phyloP scores from a whole-genome alignment of 768 basidiomycete species.

The Auricularia cornea region DNA sequence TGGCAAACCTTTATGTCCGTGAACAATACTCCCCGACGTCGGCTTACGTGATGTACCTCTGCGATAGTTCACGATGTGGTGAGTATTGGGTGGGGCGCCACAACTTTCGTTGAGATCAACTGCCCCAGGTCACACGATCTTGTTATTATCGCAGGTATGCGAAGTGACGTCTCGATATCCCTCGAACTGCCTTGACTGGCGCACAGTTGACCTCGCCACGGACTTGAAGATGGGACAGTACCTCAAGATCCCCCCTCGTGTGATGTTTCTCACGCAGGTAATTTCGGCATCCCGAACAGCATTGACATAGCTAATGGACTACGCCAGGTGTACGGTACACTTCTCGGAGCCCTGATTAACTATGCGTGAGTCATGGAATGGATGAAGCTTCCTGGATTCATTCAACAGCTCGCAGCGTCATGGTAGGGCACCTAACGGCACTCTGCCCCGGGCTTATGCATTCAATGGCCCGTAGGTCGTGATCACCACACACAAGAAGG shows the following conservation, averaged over 20 bases:
- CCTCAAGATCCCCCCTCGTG: conserved; percentile 58
- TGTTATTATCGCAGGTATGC: conserved; percentile 17
- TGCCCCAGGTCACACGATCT: conserved; percentile 56
- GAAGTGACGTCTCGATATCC: no score
- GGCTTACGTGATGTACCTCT: neutral
- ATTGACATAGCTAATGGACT: neutral
- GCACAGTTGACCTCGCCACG: conserved; percentile 42
- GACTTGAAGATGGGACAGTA: conserved; percentile 33
- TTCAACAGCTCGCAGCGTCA: conserved; percentile 9
- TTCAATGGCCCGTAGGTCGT: conserved; percentile 15
- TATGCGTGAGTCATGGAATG: conserved; percentile 11
- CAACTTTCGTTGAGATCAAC: no score
- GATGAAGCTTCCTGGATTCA: neutral
- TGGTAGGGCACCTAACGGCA: no score
- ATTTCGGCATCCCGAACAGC: no score
- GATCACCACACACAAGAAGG: conserved; percentile 9
- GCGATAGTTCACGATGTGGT: conserved; percentile 57
- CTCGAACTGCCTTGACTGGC: no score
- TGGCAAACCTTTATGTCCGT: conserved; percentile 60
- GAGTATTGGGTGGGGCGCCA: neutral
- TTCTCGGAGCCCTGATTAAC: conserved; percentile 33
- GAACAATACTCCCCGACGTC: neutral
- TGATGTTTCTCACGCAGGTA: conserved; percentile 58
- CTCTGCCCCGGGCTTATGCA: no score
- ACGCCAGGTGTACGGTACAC: conserved; percentile 31